These are phyloP conservation scores for Chlorella variabilis DNA, from an alignment of 163 green algal genomes.

Conservation along the genomic window DNA sequence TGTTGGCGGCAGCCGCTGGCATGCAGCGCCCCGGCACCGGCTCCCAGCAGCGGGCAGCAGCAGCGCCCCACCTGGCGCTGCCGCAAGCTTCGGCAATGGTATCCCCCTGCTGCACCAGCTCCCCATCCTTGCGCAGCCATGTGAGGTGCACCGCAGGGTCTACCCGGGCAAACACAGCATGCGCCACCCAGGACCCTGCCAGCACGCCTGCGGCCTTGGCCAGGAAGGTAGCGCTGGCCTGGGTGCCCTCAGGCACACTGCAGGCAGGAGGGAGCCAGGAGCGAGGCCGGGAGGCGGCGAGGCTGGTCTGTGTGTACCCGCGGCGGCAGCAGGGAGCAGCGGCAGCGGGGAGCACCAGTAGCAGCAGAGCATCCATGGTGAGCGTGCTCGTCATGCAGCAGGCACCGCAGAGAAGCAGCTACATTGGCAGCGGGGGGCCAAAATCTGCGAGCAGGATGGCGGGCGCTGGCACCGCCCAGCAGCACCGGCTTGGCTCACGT, in stretches of 20 bases:
- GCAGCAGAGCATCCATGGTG: too few species aligned
- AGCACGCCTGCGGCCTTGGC: constrained; percentile 92
- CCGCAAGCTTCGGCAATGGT: constrained; percentile 17
- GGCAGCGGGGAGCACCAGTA: too few species aligned
- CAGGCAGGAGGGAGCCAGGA: neutral
- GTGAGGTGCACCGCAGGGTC: constrained; percentile 70
- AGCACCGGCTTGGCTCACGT: constrained; percentile 70
- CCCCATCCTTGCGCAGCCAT: constrained; percentile 65
- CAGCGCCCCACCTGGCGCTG: constrained; percentile 21
- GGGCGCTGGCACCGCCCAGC: neutral
- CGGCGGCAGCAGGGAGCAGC: too few species aligned
- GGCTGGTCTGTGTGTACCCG: too few species aligned
- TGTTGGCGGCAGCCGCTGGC: too few species aligned
- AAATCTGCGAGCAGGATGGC: neutral
- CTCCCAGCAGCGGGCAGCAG: too few species aligned
- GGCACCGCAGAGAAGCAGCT: too few species aligned
- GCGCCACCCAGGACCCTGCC: constrained; percentile 87
- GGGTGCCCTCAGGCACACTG: constrained; percentile 80
- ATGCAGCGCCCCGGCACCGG: too few species aligned
- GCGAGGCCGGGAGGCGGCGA: neutral
- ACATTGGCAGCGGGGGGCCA: too few species aligned
- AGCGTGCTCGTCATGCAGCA: too few species aligned
- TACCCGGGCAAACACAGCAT: constrained; percentile 79
- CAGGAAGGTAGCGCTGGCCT: constrained; percentile 86
- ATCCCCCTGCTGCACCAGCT: constrained; percentile 9